These are phyloP conservation scores for Fusarium sp. DNA, from an alignment of 2,329 filamentous ascomycete species.

Conservation along the genomic window DNA sequence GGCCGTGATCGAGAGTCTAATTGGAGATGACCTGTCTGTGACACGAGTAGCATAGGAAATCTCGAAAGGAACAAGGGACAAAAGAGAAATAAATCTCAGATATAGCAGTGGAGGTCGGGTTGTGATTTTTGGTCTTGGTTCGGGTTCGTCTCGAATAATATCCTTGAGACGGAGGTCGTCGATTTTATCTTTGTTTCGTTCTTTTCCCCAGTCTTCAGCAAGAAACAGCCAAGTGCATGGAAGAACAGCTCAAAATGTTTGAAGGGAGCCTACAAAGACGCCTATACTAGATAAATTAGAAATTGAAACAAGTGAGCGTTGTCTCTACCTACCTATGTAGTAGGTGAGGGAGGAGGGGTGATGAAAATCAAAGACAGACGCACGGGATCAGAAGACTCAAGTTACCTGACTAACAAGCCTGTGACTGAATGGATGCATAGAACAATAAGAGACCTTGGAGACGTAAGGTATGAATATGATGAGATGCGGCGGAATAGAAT, in stretches of 20 bases:
- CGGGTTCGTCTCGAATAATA: neutral
- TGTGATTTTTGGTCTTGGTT: slow-evolving; percentile 7
- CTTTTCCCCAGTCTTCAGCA: neutral
- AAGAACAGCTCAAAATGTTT: neutral
- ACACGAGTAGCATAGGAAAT: slow-evolving; percentile 9
- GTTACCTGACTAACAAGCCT: slow-evolving; percentile 7
- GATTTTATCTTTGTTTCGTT: neutral
- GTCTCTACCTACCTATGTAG: neutral
- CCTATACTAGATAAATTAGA: neutral
- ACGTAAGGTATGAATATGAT: neutral
- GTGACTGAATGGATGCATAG: neutral
- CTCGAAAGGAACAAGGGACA: neutral
- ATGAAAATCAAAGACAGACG: slow-evolving; percentile 14
- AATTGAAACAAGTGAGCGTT: neutral
- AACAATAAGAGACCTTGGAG: neutral
- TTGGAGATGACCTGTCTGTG: slow-evolving; percentile 9
- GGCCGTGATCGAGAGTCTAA: slow-evolving; percentile 10
- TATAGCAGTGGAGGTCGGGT: neutral
- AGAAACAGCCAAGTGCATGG: neutral
- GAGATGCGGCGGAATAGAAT: neutral
- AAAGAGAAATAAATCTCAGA: neutral
- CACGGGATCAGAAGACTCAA: slow-evolving; percentile 7
- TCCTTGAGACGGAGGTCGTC: neutral
- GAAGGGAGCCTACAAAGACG: neutral
- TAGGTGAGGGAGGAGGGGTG: slow-evolving; percentile 12